Evolutionary conservation across 371 early-diverging fungal species (phyloP).

Genomic region (Zychaea mexicana): DNA sequence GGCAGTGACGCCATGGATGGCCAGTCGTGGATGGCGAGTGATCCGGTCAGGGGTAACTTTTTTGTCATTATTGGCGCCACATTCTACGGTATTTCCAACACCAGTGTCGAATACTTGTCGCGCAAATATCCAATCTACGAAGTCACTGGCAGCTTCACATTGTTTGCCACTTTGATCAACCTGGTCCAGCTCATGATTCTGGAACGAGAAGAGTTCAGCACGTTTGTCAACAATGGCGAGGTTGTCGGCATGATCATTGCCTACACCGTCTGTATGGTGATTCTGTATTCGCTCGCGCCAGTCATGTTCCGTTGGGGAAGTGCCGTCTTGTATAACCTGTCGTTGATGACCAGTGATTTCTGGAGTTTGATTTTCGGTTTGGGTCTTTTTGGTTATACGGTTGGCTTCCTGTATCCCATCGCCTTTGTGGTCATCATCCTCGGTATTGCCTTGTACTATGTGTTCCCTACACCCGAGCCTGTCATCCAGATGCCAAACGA

Average conservation of each 20-base stretch:
- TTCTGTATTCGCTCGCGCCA: constrained; percentile 69
- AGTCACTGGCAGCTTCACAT: constrained; percentile 70
- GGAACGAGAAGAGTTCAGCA: constrained; percentile 53
- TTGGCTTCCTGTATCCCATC: constrained; percentile 62
- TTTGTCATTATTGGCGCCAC: constrained; percentile 74
- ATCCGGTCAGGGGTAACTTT: constrained; percentile 68
- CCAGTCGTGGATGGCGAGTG: constrained; percentile 43
- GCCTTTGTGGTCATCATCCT: constrained; percentile 65
- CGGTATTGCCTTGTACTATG: constrained; percentile 67
- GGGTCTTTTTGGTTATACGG: constrained; percentile 60
- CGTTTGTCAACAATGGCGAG: constrained; percentile 30
- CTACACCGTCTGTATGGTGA: constrained; percentile 68
- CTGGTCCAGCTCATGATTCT: constrained; percentile 67
- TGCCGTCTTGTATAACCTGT: constrained; percentile 78
- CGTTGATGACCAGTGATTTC: constrained; percentile 77
- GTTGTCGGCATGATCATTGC: constrained; percentile 58
- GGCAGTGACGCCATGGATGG: constrained; percentile 62
- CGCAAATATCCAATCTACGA: constrained; percentile 71
- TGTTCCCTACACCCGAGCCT: constrained; percentile 52
- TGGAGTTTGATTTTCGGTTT: constrained; percentile 74
- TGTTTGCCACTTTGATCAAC: constrained; percentile 72
- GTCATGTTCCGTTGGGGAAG: constrained; percentile 68
- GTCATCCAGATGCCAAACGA: constrained; percentile 27
- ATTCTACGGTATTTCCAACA: constrained; percentile 73
- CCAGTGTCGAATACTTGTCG: constrained; percentile 68